Percentiles rank a stretch among this genome's conserved stretches.
phyloP scores from a whole-genome alignment of 257 asterid genomes.

The Phtheirospermum japonicum region DNA sequence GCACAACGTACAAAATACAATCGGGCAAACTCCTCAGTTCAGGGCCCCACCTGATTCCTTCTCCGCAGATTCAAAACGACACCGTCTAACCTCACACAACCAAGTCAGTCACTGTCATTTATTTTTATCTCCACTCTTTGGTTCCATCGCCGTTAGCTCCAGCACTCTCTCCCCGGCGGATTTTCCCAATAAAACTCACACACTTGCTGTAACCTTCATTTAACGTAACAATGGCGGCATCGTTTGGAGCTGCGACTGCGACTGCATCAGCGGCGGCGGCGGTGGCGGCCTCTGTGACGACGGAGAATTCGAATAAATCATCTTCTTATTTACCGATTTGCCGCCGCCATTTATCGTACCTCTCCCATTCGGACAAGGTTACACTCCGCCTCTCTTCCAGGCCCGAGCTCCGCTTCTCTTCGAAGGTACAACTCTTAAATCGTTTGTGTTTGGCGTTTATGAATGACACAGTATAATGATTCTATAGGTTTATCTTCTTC shows the following conservation, averaged over 20 bases:
- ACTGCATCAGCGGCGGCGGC: conserved; percentile 30
- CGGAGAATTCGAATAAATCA: conserved; percentile 33
- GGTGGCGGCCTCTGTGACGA: conserved; percentile 32
- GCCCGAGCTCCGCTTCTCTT: conserved; percentile 49
- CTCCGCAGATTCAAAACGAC: too few species aligned
- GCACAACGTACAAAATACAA: not conserved
- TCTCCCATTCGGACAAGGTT: conserved; percentile 33
- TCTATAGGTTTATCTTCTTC: not conserved
- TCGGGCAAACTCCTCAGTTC: not conserved
- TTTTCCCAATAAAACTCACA: not conserved
- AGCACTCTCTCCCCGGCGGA: conserved; percentile 2
- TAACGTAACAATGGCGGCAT: conserved; percentile 13
- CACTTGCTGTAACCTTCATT: not conserved
- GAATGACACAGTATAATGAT: not conserved
- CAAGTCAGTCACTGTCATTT: not conserved
- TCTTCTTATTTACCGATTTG: conserved; percentile 33
- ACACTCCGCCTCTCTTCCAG: conserved; percentile 42
- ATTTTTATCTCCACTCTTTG: conserved; percentile 11
- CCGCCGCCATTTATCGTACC: conserved; percentile 30
- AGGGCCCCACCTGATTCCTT: not conserved
- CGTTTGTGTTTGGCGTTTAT: not conserved
- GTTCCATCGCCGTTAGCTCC: conserved; percentile 19
- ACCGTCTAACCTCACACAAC: not conserved
- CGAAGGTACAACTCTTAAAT: conserved; percentile 36
- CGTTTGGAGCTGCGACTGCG: conserved; percentile 48